Conservation (phyloP, 1,139 yeast species). For the Barnettozyma hawaiiensis region DNA sequence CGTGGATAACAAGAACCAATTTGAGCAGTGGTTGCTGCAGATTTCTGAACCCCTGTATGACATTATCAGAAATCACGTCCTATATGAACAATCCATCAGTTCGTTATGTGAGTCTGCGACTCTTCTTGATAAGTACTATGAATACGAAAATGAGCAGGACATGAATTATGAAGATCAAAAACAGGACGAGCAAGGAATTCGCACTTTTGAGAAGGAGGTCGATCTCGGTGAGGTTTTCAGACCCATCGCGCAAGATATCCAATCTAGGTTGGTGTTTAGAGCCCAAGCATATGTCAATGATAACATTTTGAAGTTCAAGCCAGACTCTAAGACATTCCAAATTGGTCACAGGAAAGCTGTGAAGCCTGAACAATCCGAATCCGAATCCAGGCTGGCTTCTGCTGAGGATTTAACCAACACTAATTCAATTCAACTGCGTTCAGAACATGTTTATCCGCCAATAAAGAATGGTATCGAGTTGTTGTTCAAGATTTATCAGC, state of each 20-base stretch:
- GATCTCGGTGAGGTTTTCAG: conserved; percentile 57
- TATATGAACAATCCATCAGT: conserved; percentile 63
- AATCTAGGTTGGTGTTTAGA: conserved; percentile 71
- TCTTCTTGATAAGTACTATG: conserved; percentile 62
- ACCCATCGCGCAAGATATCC: conserved; percentile 72
- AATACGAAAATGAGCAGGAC: conserved; percentile 47
- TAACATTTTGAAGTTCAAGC: conserved; percentile 60
- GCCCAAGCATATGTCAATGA: conserved; percentile 69
- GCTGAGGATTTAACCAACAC: not conserved
- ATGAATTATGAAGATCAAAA: conserved; percentile 16
- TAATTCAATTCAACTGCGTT: not conserved
- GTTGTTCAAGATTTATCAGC: conserved; percentile 72
- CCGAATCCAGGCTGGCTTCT: not conserved
- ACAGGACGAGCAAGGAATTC: not conserved
- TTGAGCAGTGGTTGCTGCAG: conserved; percentile 48
- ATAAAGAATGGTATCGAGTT: conserved; percentile 64
- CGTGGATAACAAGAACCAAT: conserved; percentile 23
- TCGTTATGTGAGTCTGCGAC: conserved; percentile 72
- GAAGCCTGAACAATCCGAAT: conserved; percentile 2
- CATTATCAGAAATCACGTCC: conserved; percentile 53
- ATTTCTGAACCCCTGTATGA: conserved; percentile 77
- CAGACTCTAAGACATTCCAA: conserved; percentile 60
- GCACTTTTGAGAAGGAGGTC: conserved; percentile 27
- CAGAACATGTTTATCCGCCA: conserved; percentile 61
- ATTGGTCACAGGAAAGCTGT: conserved; percentile 43